Evolutionary conservation across 2,329 filamentous ascomycete species (phyloP), one percentile per base, ranked within the genome.

Genomic region (Lachnellula suecica): DNA sequence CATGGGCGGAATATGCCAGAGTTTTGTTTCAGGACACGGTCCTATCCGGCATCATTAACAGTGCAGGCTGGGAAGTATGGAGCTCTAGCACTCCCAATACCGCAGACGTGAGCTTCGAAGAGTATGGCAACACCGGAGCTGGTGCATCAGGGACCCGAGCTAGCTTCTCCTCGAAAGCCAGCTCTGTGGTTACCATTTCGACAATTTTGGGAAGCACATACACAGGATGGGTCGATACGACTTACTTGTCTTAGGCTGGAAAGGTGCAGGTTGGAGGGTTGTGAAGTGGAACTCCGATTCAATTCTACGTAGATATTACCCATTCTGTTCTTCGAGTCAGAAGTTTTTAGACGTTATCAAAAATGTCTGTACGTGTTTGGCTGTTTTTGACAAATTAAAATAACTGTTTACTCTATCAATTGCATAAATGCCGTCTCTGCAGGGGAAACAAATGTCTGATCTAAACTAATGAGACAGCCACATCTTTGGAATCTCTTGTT

Each of bases 51-150:
- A 74, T 82, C 19, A 73, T 84, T 56, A 79, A 79, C 52, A 54
- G 67, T 2, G 70, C 70, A 3, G 80, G 80, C 1, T 83, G 81
- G 79, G 63, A 65, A 5, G 60, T 67, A 22, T 83, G 81, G 81
- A 69, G 69, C 29, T 67, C 56, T 11, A 66, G 63, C 25, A 64
- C 71, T 13, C 58, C 69, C 4, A 71, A 70, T 20, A 81, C 77
- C 1, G 72, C 71, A 10, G 59, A 77, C 50, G 75, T 82, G 15
- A 68, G 68, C 11, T 82, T 77, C 51, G 71, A 68, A n/a, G 81
- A 83, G 66, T 82, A 74, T 61, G 69, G 61, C 22, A 83, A 84
- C 61, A 73, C 71, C 11, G 81, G 81, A 2, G 63, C 66, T 48
- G 80, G 81, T 2, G 69, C 79, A 7, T 62, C 66, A 35, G 78